phyloP scores from a whole-genome alignment of 1,284 basidiomycete species.

The Somion occarium region DNA sequence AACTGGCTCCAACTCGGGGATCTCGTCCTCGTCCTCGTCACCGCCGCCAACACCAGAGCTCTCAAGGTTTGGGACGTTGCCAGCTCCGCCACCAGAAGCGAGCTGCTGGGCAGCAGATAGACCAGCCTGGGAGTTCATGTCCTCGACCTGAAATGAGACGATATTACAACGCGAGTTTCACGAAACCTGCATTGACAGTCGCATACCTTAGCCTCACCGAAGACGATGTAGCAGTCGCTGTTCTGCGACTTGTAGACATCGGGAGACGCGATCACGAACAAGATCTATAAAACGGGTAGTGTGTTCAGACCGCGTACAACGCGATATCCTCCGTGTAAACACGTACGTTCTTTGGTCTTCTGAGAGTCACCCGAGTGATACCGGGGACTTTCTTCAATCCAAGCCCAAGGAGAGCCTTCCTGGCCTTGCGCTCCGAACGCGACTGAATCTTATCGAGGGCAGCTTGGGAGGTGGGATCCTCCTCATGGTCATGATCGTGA shows the following conservation, averaged over 20 bases:
- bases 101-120: conserved; percentile 83
- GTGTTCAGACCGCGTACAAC: background rate
- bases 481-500: conserved; percentile 56
- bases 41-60: conserved; percentile 43
- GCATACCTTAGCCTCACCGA: conserved; percentile 91
- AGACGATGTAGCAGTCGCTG: conserved; percentile 98
- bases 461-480: conserved; percentile 78
- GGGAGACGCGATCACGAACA: conserved; percentile 90
- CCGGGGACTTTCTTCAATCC: conserved; percentile 89
- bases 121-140: conserved; percentile 85
- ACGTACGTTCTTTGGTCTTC: conserved; percentile 90
- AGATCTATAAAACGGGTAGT: conserved; percentile 46
- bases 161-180: background rate
- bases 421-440: conserved; percentile 86
- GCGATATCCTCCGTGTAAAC: background rate
- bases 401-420: conserved; percentile 83
- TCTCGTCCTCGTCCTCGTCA: conserved; percentile 72
- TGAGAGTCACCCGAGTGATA: conserved; percentile 94
- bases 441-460: conserved; percentile 93
- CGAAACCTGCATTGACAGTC: background rate
- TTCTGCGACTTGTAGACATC: conserved; percentile 98
- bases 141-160: conserved; percentile 66
- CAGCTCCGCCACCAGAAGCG: conserved; percentile 48
- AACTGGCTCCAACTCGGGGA: conserved; percentile 76
- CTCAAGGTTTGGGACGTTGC: conserved; percentile 49